These are phyloP conservation scores for Kregervanrija delftensis DNA, from an alignment of 805 yeast genomes.

Conservation along the genomic window DNA sequence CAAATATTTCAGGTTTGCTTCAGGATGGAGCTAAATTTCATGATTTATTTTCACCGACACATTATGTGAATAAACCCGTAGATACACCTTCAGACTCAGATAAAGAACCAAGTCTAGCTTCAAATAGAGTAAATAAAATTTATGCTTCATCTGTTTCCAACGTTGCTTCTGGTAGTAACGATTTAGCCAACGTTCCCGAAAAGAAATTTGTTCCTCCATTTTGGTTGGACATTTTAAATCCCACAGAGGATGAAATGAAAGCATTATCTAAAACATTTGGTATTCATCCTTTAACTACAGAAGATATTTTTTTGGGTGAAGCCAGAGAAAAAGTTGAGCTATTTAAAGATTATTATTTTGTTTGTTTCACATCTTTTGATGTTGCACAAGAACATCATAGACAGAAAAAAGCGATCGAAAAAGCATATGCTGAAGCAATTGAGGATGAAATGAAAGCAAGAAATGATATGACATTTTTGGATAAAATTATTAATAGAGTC, in stretches of 20 bases:
- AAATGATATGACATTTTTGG: conserved; percentile 9
- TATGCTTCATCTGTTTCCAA: not conserved
- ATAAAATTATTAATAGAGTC: conserved; percentile 10
- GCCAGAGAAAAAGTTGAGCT: conserved; percentile 93
- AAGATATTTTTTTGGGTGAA: conserved; percentile 89
- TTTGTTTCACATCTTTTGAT: conserved; percentile 82
- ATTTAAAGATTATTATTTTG: conserved; percentile 83
- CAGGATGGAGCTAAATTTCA: conserved; percentile 46
- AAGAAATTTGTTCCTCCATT: conserved; percentile 41
- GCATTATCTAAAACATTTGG: conserved; percentile 85
- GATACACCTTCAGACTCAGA: not conserved
- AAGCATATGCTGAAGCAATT: conserved; percentile 11
- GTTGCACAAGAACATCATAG: conserved; percentile 66
- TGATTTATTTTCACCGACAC: conserved; percentile 51
- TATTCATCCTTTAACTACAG: conserved; percentile 93
- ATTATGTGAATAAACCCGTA: conserved; percentile 17
- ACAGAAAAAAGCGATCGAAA: conserved; percentile 21
- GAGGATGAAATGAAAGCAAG: conserved; percentile 14
- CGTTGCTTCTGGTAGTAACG: not conserved
- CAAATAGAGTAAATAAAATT: too few relatives aligned
- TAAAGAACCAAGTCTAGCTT: too few relatives aligned
- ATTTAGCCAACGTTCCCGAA: not conserved
- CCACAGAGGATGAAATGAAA: conserved; percentile 96
- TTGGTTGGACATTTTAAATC: conserved; percentile 90
- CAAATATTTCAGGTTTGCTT: conserved; percentile 75